Conservation (phyloP, 1,284 basidiomycete genomes). For the Termitomyces sp. region DNA sequence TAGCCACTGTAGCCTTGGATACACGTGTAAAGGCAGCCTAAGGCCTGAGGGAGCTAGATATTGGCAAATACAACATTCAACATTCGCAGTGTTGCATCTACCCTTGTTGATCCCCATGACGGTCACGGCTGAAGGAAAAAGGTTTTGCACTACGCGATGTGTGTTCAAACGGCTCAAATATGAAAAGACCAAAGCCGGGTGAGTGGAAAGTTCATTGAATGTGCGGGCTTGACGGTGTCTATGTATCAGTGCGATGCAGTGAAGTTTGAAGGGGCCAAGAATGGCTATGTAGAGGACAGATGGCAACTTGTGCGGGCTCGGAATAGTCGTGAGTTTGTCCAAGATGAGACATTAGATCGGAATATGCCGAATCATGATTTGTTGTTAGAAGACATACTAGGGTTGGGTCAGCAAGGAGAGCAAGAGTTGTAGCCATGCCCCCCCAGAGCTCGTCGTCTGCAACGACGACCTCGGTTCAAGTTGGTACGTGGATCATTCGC, state of each 20-base stretch:
- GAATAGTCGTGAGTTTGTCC: not conserved
- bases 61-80: not conserved
- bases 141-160: not conserved
- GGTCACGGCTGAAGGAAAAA: not conserved
- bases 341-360: conserved; percentile 22
- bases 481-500: conserved; percentile 50
- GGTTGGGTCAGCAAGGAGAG: conserved; percentile 9
- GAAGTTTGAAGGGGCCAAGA: not conserved
- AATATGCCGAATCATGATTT: conserved; percentile 27
- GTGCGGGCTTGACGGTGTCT: not conserved
- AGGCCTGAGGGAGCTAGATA: not conserved
- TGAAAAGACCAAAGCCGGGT: not conserved
- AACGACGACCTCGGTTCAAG: conserved; percentile 81
- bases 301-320: not conserved
- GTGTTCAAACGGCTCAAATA: not conserved
- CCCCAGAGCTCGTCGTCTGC: conserved; percentile 61
- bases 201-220: not conserved
- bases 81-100: not conserved
- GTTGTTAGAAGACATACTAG: conserved; percentile 25
- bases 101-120: not conserved
- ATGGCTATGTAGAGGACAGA: not conserved
- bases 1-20: not conserved
- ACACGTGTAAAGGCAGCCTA: too few species aligned
- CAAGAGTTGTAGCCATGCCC: conserved; percentile 51
- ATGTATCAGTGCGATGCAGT: not conserved